Percentiles rank a stretch among this genome's conserved stretches.
phyloP scores from a whole-genome alignment of 148 eudicot species.

The Pouteria glomerata region DNA sequence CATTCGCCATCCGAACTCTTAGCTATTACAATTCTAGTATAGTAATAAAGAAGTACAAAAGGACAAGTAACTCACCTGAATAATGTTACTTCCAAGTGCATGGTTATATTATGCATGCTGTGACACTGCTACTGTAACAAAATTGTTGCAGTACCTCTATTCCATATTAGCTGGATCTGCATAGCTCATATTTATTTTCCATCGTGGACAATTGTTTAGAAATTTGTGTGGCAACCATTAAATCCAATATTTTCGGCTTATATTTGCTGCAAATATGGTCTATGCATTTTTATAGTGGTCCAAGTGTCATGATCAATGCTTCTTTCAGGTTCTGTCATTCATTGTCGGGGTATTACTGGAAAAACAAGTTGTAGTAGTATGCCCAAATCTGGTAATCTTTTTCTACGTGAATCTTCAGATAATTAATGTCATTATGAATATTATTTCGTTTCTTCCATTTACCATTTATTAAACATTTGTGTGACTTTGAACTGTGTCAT shows the following conservation, averaged over 20 bases:
- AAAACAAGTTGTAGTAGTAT: slow-evolving; percentile 73
- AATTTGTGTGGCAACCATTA: background rate
- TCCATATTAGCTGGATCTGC: too few relatives aligned
- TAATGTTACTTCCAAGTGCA: too few relatives aligned
- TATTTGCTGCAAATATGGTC: background rate
- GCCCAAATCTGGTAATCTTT: slow-evolving; percentile 72
- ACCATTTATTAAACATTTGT: background rate
- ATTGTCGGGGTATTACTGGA: slow-evolving; percentile 80
- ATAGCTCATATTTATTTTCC: too few relatives aligned
- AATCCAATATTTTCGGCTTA: background rate
- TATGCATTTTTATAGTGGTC: slow-evolving; percentile 4
- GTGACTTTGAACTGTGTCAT: slow-evolving; percentile 3
- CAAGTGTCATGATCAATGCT: background rate
- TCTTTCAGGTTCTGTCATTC: slow-evolving; percentile 63
- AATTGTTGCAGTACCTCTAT: background rate
- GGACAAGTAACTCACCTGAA: too few relatives aligned
- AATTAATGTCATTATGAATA: background rate
- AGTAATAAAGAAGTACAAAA: too few relatives aligned
- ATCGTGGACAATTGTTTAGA: too few relatives aligned
- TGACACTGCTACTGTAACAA: background rate
- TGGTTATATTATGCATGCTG: background rate
- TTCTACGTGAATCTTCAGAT: slow-evolving; percentile 5
- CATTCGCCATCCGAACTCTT: too few relatives aligned
- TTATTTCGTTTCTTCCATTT: background rate
- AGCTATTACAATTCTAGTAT: too few relatives aligned